Evolutionary conservation across 345 rosid genomes (phyloP), one percentile per base, ranked within the genome.

Genomic region (Hevea brasiliensis): DNA sequence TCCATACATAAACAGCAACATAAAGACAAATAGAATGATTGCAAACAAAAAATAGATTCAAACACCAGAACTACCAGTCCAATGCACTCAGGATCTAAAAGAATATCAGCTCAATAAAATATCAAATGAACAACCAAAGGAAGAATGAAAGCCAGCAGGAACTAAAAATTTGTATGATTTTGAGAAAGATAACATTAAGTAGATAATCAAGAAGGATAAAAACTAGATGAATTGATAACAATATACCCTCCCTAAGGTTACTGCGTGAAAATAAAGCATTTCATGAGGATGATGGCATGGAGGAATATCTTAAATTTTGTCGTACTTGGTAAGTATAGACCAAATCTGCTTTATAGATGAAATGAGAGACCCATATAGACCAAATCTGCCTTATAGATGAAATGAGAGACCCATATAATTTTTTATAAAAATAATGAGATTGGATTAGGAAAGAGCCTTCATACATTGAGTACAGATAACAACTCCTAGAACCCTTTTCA

Each of bases 321-420:
- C 91, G 79, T 55, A 74, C 27, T 65, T 70, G 79, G 80, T 53
- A 73, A 11, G 14, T 42, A 18, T 1, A 74, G 67, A 47, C 81
- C 78, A 69, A 32, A 74, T 79, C 62, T 82, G 89, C 87, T 82
- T 76, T 80, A 71, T 71, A 86, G 85, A 78, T 84, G 88, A 83
- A 82, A 48, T 35, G 15, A 14, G n/a, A n/a, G n/a, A n/a, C n/a
- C 53, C 53, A 12, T 4, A 47, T 12, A 14, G 14, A 14, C 5
- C 12, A 47, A 14, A 47, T 15, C 18, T 15, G 6, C 14, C 2
- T 6, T 48, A 12, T 18, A 12, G 53, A 4, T 41, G 4, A 1
- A 15, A 24, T 40, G 26, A 6, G 37, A 41, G 8, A 41, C 6
- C n/a, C n/a, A 8, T 37, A 26, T 5, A 68, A 13, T 9, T n/a